Evolutionary conservation across 2,329 filamentous ascomycete species (phyloP).

Genomic region (Penicillium sclerotiorum): DNA sequence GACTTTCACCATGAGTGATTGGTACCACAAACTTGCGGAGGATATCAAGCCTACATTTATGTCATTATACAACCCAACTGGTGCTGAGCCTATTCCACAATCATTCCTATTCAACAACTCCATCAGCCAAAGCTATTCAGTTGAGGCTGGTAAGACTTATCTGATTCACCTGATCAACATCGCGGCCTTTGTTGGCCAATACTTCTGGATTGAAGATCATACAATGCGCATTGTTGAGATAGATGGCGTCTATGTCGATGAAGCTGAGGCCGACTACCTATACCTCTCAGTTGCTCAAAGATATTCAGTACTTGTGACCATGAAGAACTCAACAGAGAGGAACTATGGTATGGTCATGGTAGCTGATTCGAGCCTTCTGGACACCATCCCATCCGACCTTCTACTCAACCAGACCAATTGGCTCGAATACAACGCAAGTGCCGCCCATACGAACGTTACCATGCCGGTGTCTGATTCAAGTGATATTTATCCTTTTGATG

Average conservation of each 20-base stretch:
- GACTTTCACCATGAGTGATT: conserved; percentile 68
- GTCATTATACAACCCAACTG: conserved; percentile 55
- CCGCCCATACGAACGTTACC: conserved; percentile 25
- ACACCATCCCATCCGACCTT: conserved; percentile 37
- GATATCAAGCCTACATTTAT: conserved; percentile 53
- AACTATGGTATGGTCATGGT: conserved; percentile 57
- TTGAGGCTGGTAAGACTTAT: conserved; percentile 70
- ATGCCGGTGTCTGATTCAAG: conserved; percentile 23
- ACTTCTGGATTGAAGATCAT: conserved; percentile 53
- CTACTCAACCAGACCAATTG: conserved; percentile 53
- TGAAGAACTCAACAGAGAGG: conserved; percentile 59
- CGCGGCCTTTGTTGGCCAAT: conserved; percentile 65
- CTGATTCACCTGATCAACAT: conserved; percentile 73
- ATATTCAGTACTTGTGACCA: conserved; percentile 59
- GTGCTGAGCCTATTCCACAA: conserved; percentile 67
- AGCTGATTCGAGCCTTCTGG: conserved; percentile 30
- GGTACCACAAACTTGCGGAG: conserved; percentile 67
- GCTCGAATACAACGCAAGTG: conserved; percentile 66
- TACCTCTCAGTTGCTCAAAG: conserved; percentile 71
- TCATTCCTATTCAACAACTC: conserved; percentile 70
- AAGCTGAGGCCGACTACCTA: conserved; percentile 61
- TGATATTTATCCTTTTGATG: conserved; percentile 64
- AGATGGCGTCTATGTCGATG: conserved; percentile 70
- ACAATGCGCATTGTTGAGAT: conserved; percentile 72
- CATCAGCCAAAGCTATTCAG: conserved; percentile 58